Percentiles rank a stretch among this genome's conserved stretches.
Evolutionary conservation across 345 rosid species (phyloP).

Genomic region (Raphanus sativus): DNA sequence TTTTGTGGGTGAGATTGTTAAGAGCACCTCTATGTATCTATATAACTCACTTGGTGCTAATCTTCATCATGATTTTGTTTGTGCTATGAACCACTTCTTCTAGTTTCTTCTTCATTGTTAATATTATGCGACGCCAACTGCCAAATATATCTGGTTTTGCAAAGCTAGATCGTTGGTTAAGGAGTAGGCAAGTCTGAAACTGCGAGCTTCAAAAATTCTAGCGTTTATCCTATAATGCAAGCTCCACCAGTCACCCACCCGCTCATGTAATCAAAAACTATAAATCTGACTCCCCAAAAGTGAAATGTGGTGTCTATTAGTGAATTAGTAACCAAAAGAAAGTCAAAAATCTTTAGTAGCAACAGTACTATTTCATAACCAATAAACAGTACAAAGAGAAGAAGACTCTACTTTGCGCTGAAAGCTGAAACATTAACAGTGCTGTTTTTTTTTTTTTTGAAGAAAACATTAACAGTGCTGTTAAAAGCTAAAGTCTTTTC

Average conservation of each 20-base stretch:
- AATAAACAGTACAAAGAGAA: too few species aligned
- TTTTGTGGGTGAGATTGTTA: neutral
- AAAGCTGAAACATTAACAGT: too few species aligned
- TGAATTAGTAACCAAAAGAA: neutral
- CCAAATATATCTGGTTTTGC: too few species aligned
- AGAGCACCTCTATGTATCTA: neutral
- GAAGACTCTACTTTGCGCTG: too few species aligned
- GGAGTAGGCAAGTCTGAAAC: too few species aligned
- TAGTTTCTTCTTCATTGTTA: neutral
- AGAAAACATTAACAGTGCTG: neutral
- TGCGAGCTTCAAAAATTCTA: too few species aligned
- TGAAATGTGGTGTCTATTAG: neutral
- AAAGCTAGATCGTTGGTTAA: too few species aligned
- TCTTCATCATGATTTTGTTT: slow-evolving; percentile 8
- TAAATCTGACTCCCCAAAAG: neutral
- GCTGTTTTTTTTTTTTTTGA: too few species aligned
- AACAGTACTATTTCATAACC: neutral
- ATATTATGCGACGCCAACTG: neutral
- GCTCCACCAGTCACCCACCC: too few species aligned
- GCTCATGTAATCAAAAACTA: too few species aligned
- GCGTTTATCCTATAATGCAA: too few species aligned
- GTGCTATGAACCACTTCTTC: neutral
- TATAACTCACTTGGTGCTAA: neutral
- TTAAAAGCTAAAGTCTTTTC: neutral
- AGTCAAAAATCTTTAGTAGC: neutral